Evolutionary conservation across 768 basidiomycete genomes (phyloP), one percentile per base, ranked within the genome.

Genomic region (Dioszegia hungarica): DNA sequence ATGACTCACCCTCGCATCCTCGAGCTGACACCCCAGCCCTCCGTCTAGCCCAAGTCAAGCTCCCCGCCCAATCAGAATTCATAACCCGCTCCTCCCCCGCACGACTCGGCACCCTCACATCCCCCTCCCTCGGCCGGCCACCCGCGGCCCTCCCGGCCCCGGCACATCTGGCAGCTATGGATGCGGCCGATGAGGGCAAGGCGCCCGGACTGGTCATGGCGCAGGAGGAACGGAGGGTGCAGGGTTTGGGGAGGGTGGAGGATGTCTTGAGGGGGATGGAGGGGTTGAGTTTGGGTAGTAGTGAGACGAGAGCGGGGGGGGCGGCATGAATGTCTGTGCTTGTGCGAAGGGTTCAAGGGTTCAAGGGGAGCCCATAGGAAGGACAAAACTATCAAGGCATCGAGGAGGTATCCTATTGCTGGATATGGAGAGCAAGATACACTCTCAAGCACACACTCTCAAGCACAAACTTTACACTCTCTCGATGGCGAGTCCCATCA

Each of bases 21-120:
- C n/a, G 34, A 43, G 6, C 40, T 54, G 27, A 33, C 56, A 14
- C 8, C n/a, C 11, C 57, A 95, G 93, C 89, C 15, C 82, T 98
- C 43, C 86, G 88, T 27, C 85, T 89, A 60, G 93, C 90, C n/a
- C 81, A 87, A 17, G 84, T 82, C 36, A 94, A 92, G 73, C 81
- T 98, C 14, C 93, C 94, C 0, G 86, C 89, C 0, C 80, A 80
- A 47, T 90, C 88, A 77, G 93, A 97, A 73, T 91, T 97, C 75
- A 86, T 97, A 59, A 82, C 79, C 60, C 80, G 81, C 12, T 71
- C 79, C 12, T 79, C 87, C 0, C 85, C 85, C 3, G 86, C 92
- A 36, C 83, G 90, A 22, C 62, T 73, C 4, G 75, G 75, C 10
- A 28, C 36, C 12, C 55, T 72, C 36, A 53, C 68, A 34, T 45